Base-by-base conservation (phyloP, 306 rosid species). In the Prosopis cineraria region DNA sequence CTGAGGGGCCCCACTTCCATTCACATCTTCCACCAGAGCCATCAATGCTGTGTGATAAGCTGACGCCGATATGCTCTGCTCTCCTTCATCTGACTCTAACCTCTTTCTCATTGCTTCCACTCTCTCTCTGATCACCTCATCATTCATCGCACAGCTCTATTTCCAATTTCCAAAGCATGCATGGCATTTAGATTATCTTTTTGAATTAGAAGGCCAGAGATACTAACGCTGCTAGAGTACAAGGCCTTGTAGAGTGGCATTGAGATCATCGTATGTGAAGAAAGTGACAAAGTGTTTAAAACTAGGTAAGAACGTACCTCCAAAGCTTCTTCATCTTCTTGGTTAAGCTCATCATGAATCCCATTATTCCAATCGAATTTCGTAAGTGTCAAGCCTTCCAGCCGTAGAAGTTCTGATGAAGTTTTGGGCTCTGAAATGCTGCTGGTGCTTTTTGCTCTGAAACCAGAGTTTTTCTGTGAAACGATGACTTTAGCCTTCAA, bases 11-110 rank as follows among this genome's bases (percentile, higher is more conserved):
- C 81, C 83, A 36, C 69, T 84, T 40, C 84, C 85, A 17, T 84
- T 44, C 11, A 78, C 68, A 20, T 87, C 87, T 48, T 80, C 78
- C 2, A 88, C 81, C 4, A 90, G 78, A 3, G 92, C 89, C 11
- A 88, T 88, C 95, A 92, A 84, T 3, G 95, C 95, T 22, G 95
- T 90, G 86, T 84, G 87, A 70, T 90, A 90, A 1, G 95, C 88
- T 1, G 94, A 70, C 1, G 16, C 4, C n/a, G 75, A 88, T 3
- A 86, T 72, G 81, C 87, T 86, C 37, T 86, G 81, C 76, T 88
- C 90, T 74, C 94, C 94, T 12, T 90, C 88, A 4, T 76, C 84
- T 79, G 82, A 73, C 19, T 40, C 74, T 82, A 90, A 19, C 74
- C 80, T 79, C 8, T 62, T 34, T 77, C 70, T 86, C 22, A 88